Evolutionary conservation across 768 basidiomycete genomes (phyloP), one percentile per base, ranked within the genome.

Genomic region (Baorangia bicolor): DNA sequence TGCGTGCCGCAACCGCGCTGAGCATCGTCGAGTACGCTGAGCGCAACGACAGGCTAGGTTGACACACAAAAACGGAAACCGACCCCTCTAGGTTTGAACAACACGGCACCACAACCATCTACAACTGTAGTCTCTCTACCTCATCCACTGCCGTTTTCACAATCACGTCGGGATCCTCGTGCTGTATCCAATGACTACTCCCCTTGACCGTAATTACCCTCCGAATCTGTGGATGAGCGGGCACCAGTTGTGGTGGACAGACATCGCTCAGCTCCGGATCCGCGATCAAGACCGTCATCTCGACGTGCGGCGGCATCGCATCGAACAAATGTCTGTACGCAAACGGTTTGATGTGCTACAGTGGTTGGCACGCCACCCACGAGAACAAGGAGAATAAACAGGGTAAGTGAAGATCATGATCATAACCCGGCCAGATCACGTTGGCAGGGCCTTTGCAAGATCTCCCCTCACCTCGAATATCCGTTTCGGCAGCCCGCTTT

Each of bases 1-100:
- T 88, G 33, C 88, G 80, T 3, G 87, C 87, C 28, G 87, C 87
- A 45, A 91, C 74, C 3, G 88, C 88, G 64, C 86, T 88, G 48
- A 90, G 74, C 87, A 88, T 88, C 25, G 31, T 53, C 25, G 31
- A 12, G 37, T 5, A 39, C 18, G 35, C 12, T 20, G 33, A 44
- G 35, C 14, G 31, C 13, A 25, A 27, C 14, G n/a, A 39, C 23
- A 13, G 49, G 30, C n/a, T n/a, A 30, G 14, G 6, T 42, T 14
- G 21, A 43, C 20, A 49, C 12, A 35, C 51, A 18, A 49, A 55
- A 52, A 57, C 2, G 51, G 55, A 38, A 58, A 14, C 38, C 16
- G 34, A 56, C 49, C 38, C 48, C 35, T 37, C 30, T n/a, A n/a
- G n/a, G n/a, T n/a, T n/a, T n/a, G n/a, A n/a, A n/a, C n/a, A n/a